Evolutionary conservation across 2,329 filamentous ascomycete genomes (phyloP), one percentile per base, ranked within the genome.

Genomic region (Rhytidhysteron rufulum): DNA sequence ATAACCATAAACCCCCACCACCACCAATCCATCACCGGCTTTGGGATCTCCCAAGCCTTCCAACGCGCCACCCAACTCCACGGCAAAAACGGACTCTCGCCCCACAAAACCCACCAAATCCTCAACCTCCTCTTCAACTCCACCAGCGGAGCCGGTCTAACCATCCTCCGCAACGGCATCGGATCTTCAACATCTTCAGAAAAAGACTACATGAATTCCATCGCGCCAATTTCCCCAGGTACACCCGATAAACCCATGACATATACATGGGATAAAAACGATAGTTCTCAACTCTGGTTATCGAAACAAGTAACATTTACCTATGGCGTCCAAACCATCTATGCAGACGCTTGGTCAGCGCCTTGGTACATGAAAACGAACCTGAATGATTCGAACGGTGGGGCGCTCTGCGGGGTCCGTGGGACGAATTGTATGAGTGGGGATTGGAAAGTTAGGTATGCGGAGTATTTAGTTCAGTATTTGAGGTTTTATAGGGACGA

Each of bases 351-450:
- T 1, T 75, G 71, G 71, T 69, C 65, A 27, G 71, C 70, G 0
- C 71, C 70, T 1, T 68, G 66, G 0, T 74, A 64, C 49, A 74
- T 75, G 70, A 73, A 74, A 57, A 73, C 64, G 4, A 72, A 71
- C 39, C 51, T 51, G 4, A 58, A 64, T 35, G 62, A 73, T 19
- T 57, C 51, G 31, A 60, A 68, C 40, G 67, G 69, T 1, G 70
- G 71, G 2, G 67, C 64, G 31, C 54, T 74, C 1, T 73, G 71
- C 46, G 70, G 70, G 24, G 68, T 69, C 4, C 31, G 35, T 2
- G 43, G 39, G 10, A 34, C 43, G 13, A 38, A 42, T 4, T 73
- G 69, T 36, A 43, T 55, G 4, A 60, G 54, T 4, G 68, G 68
- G 3, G 65, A 71, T 41, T 74, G 71, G 71, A 62, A 58, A 33